Evolutionary conservation across 768 basidiomycete species (phyloP), one percentile per base, ranked within the genome.

Genomic region (Coprinopsis sp.): DNA sequence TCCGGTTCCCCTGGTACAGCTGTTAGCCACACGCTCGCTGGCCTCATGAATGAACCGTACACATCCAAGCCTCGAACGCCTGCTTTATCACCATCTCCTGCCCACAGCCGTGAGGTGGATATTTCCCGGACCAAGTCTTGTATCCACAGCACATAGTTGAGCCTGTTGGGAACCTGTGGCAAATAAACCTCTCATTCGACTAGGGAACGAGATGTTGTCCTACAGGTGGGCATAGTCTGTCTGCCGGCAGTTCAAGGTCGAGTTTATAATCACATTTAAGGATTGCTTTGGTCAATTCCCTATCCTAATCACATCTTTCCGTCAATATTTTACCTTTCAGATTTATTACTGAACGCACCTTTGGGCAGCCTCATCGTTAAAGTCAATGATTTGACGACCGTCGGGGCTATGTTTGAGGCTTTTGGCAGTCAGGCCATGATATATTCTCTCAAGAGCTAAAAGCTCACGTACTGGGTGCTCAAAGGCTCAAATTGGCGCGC

Each of bases 161-260:
- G 62, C 54, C 92, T 91, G 52, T 13, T 38, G 10, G 33, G 37
- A 3, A 33, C 40, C 40, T 42, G 30, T 43, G 10, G 19, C 13
- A 12, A 16, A 19, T 41, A 16, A 24, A 11, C 12, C 24, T 18
- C 2, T 6, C 2, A 11, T 24, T 23, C 12, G 30, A 27, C 14
- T 21, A 31, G 24, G 6, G 23, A 27, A 14, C 37, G 25, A 16
- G 37, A 48, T 24, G n/a, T 14, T 25, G 21, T n/a, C 81, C 48
- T 58, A 95, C 92, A 0, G 93, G 87, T 25, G 94, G 94, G 63
- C 93, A 95, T 5, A 96, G 66, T 45, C 93, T 70, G 63, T 91
- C 77, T 2, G 70, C 60, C 2, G 87, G 87, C 11, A 96, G 64
- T 3, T 66, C 54, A 1, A 94, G 55, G 25, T 66, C 66, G 27